Evolutionary conservation across 2,329 filamentous ascomycete genomes (phyloP).

Genomic region (Aquanectria penicillioides): DNA sequence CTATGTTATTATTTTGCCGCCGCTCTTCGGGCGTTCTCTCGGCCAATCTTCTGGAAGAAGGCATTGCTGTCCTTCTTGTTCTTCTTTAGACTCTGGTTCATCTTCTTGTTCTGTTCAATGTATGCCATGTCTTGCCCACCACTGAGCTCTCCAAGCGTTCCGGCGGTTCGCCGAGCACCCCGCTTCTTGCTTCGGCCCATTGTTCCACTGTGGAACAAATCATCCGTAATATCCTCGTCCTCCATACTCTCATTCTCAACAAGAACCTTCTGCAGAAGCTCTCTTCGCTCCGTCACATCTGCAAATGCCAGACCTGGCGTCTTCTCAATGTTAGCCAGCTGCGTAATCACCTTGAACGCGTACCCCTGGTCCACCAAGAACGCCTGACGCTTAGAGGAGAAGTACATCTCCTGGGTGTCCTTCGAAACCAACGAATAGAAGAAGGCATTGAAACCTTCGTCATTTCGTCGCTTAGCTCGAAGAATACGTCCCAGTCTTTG

Average conservation of each 20-base stretch:
- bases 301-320: conserved; percentile 83
- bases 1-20: conserved; percentile 43
- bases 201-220: conserved; percentile 53
- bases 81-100: conserved; percentile 60
- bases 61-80: conserved; percentile 52
- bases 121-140: conserved; percentile 99
- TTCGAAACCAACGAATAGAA: conserved; percentile 98
- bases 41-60: conserved; percentile 56
- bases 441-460: conserved; percentile 98
- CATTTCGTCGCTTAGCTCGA: conserved; percentile 92
- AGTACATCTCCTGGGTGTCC: conserved; percentile 98
- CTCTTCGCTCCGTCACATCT: conserved; percentile 81
- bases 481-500: conserved; percentile 93
- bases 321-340: conserved; percentile 89
- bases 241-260: conserved; percentile 84
- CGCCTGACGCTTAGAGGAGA: conserved; percentile 94
- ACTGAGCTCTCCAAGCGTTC: conserved; percentile 84
- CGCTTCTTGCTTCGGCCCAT: conserved; percentile 63
- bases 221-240: conserved; percentile 70
- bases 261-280: conserved; percentile 88
- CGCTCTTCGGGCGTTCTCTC: conserved; percentile 53
- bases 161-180: conserved; percentile 82
- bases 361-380: conserved; percentile 99
- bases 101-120: conserved; percentile 81
- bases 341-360: conserved; percentile 98